Base-by-base conservation (phyloP, 768 basidiomycete species). In the Mycena filopes region DNA sequence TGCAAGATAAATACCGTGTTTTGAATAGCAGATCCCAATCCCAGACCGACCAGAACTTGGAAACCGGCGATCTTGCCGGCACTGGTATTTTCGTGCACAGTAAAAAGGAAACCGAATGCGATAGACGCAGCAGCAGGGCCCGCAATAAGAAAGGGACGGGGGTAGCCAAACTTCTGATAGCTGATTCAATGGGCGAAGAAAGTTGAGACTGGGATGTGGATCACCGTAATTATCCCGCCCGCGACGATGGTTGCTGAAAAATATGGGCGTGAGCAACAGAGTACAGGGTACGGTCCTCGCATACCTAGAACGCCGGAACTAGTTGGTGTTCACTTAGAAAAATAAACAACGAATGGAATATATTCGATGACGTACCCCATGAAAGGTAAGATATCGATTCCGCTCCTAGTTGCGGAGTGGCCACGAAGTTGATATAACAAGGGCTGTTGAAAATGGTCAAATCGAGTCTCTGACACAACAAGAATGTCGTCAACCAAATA, bases 321-420 rank as follows among this genome's bases (percentile, higher is more conserved):
- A 56, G 62, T 76, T 50, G 71, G 43, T n/a, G n/a, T n/a, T n/a
- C n/a, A n/a, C n/a, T n/a, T n/a, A n/a, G n/a, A n/a, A n/a, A n/a
- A n/a, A n/a, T n/a, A n/a, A n/a, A n/a, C n/a, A n/a, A n/a, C n/a
- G n/a, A n/a, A n/a, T n/a, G n/a, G n/a, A n/a, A n/a, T n/a, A n/a
- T n/a, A n/a, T n/a, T n/a, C n/a, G n/a, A n/a, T n/a, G n/a, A 78
- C 71, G 15, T 70, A 69, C 54, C 78, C 58, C 74, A 79, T 77
- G 72, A 76, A 80, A 1, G 79, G 75, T 18, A 83, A 71, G 60
- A 81, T 81, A 69, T 80, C 77, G 51, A 82, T 75, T 38, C 80
- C 81, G 11, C 75, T 74, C 60, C 77, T 73, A 40, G 76, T 77
- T 2, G 81, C 76, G 2, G 77, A 70, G 57, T 76, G 78, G 21